These are phyloP conservation scores for Candida golubevii DNA, from an alignment of 805 yeast genomes.

Conservation along the genomic window DNA sequence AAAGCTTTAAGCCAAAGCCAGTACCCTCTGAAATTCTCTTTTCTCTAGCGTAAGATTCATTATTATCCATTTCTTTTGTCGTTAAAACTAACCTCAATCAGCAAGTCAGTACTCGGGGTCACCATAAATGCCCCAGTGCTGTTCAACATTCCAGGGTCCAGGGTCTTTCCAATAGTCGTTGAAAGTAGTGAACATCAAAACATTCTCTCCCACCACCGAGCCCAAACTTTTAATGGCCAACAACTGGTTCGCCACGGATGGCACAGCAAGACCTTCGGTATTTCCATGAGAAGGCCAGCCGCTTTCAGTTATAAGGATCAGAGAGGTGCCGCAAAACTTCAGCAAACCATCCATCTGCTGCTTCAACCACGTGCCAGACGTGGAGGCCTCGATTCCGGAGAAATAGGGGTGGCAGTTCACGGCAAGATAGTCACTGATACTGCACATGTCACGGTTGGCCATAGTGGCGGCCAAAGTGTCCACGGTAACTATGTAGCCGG, in stretches of 20 bases:
- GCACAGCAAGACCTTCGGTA: constrained; percentile 51
- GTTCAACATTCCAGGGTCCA: constrained; percentile 56
- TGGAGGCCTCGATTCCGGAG: constrained; percentile 46
- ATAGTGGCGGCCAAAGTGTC: constrained; percentile 61
- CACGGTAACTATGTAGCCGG: constrained; percentile 58
- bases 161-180: constrained; percentile 61
- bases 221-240: constrained; percentile 50
- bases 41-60: background rate
- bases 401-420: constrained; percentile 67
- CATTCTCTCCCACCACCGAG: constrained; percentile 42
- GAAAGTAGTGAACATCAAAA: constrained; percentile 56
- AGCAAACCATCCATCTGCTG: constrained; percentile 44
- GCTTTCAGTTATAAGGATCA: constrained; percentile 54
- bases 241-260: constrained; percentile 49
- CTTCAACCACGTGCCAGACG: constrained; percentile 52
- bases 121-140: constrained; percentile 57
- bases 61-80: background rate
- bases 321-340: constrained; percentile 41
- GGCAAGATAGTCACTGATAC: constrained; percentile 57
- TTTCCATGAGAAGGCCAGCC: constrained; percentile 70
- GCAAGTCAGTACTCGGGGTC: constrained; percentile 19
- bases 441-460: constrained; percentile 49
- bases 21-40: too few relatives aligned
- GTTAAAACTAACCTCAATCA: too few relatives aligned
- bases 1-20: too few relatives aligned